Evolutionary conservation across 2,329 filamentous ascomycete species (phyloP).

Genomic region (Diaporthe batatas): DNA sequence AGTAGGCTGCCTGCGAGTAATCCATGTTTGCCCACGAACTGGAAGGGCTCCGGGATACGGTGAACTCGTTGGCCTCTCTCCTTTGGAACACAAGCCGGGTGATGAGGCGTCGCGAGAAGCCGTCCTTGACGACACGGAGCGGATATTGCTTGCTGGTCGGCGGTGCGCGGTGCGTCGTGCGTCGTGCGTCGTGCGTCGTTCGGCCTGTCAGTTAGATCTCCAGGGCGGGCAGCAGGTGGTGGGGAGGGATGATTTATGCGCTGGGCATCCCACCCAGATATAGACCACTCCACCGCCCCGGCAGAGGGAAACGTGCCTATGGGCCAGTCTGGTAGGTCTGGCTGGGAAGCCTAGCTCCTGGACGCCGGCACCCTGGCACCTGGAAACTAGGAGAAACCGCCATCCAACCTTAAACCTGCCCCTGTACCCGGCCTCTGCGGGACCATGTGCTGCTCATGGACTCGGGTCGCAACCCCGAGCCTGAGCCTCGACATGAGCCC

Average conservation of each 20-base stretch:
- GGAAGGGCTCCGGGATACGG: neutral
- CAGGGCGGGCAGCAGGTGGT: constrained; percentile 7
- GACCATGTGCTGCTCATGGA: constrained; percentile 17
- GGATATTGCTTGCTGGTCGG: constrained; percentile 16
- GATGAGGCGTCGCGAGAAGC: constrained; percentile 11
- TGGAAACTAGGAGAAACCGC: constrained; percentile 34
- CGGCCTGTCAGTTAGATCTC: constrained; percentile 30
- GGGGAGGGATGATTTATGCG: constrained; percentile 27
- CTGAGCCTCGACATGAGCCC: neutral
- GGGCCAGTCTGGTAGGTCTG: neutral
- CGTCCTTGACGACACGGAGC: constrained; percentile 6
- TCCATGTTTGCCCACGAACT: constrained; percentile 57
- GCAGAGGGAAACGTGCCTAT: constrained; percentile 30
- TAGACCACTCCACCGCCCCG: constrained; percentile 31
- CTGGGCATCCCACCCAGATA: constrained; percentile 28
- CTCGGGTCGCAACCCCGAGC: neutral
- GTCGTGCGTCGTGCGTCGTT: no score
- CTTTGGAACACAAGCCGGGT: neutral
- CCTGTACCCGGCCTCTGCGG: constrained; percentile 25
- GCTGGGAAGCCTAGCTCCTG: neutral
- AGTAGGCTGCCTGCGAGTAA: constrained; percentile 66
- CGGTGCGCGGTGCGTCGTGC: no score
- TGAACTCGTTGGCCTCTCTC: neutral
- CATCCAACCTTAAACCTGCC: constrained; percentile 34
- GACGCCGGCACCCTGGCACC: constrained; percentile 13